Conservation (phyloP, 75 land plant genomes). For the Chamaecyparis obtusa region DNA sequence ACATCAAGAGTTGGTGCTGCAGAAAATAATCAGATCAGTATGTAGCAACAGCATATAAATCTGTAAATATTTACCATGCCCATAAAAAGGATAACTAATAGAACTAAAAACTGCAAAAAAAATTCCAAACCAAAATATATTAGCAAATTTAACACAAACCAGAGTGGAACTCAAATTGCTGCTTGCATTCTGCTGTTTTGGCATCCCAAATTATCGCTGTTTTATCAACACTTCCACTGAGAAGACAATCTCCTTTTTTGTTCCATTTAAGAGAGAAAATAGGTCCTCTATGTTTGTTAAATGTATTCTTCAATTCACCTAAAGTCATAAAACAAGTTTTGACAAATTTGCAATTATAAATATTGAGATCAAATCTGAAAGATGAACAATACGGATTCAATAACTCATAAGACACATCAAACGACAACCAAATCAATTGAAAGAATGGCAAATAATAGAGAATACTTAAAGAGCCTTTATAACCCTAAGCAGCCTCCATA, state of each 20-base stretch:
- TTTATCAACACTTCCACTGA: conserved; percentile 94
- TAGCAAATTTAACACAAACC: conserved; percentile 36
- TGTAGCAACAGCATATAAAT: not conserved
- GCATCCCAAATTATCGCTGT: conserved; percentile 99
- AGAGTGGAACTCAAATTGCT: conserved; percentile 90
- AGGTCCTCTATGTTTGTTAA: conserved; percentile 94
- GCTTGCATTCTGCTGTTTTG: conserved; percentile 86
- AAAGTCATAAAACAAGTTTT: conserved; percentile 6
- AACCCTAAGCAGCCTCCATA: not conserved
- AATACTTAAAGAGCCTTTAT: not conserved
- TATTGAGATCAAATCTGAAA: not conserved
- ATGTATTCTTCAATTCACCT: conserved; percentile 88
- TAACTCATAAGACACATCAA: not conserved
- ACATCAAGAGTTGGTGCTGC: conserved; percentile 97
- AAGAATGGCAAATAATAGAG: not conserved
- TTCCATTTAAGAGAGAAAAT: conserved; percentile 96
- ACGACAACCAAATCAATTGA: not conserved
- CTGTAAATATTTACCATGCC: not conserved
- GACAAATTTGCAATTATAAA: not conserved
- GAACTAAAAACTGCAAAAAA: not conserved
- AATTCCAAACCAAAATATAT: not conserved
- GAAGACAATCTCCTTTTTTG: conserved; percentile 92
- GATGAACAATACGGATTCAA: not conserved
- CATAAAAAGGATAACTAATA: not conserved
- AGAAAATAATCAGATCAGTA: not conserved